Evolutionary conservation across 2,329 filamentous ascomycete genomes (phyloP).

Genomic region (Penicillium sp.): DNA sequence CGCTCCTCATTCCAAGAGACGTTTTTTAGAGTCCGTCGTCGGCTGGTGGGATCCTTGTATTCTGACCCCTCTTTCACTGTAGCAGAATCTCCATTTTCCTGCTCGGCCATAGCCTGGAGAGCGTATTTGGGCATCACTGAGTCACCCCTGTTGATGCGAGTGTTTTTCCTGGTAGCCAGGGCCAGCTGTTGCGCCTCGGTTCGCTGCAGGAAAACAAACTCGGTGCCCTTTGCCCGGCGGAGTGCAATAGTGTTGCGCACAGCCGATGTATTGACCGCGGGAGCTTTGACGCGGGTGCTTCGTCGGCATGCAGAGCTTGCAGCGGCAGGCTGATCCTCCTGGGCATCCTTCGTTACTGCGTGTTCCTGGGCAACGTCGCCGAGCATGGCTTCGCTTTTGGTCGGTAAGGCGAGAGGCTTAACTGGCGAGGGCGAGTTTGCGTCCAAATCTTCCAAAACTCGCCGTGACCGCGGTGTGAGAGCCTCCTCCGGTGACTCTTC

Average conservation of each 20-base stretch:
- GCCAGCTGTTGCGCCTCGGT: conserved; percentile 42
- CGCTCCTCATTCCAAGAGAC: conserved; percentile 39
- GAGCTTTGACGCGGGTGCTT: conserved; percentile 33
- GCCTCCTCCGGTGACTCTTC: conserved; percentile 21
- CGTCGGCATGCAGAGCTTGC: conserved; percentile 32
- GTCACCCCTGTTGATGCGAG: conserved; percentile 39
- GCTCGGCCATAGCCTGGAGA: conserved; percentile 25
- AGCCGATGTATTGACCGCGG: conserved; percentile 21
- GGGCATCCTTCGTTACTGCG: conserved; percentile 13
- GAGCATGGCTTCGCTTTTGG: conserved; percentile 21
- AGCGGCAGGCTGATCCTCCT: conserved; percentile 17
- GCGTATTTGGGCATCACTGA: conserved; percentile 31
- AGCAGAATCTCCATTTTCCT: conserved; percentile 5
- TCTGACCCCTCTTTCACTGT: conserved; percentile 2
- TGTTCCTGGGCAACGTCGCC: conserved; percentile 12
- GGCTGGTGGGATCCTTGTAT: conserved; percentile 2
- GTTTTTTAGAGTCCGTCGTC: conserved; percentile 20
- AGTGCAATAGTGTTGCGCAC: conserved; percentile 40
- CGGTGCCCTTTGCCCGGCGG: conserved; percentile 42
- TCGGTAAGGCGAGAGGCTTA: conserved; percentile 27
- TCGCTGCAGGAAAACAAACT: conserved; percentile 42
- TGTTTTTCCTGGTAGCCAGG: conserved; percentile 41
- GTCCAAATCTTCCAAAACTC: conserved; percentile 34
- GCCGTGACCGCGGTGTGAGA: conserved; percentile 31
- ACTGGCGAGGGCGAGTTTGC: conserved; percentile 38